Percentiles rank a stretch among this genome's conserved stretches.
Conservation (phyloP, 2,329 filamentous ascomycete genomes). For the Alternaria novae-zelandiae region DNA sequence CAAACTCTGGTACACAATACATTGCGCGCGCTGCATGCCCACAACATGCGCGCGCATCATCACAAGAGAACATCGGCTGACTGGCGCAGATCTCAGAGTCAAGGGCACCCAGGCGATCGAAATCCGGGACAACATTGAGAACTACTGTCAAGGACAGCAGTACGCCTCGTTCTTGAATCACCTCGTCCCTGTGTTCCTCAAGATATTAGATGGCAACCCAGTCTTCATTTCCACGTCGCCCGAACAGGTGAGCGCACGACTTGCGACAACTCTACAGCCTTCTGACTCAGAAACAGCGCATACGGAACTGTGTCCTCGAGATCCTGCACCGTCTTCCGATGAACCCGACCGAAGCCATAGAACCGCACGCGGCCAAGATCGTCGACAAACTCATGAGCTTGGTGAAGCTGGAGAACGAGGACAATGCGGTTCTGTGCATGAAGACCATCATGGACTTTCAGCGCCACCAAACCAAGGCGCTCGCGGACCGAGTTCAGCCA, state of each 20-base stretch:
- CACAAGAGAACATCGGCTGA: constrained; percentile 20
- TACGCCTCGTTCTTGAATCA: constrained; percentile 85
- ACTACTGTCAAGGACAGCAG: constrained; percentile 77
- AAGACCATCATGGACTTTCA: constrained; percentile 98
- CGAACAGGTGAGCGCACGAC: constrained; percentile 73
- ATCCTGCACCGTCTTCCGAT: constrained; percentile 86
- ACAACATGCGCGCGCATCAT: constrained; percentile 3
- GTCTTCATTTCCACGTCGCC: constrained; percentile 89
- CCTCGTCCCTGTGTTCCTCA: constrained; percentile 87
- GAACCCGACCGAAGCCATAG: constrained; percentile 78
- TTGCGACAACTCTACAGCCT: neutral
- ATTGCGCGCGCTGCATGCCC: neutral
- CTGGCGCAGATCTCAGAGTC: constrained; percentile 72
- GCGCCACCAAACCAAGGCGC: constrained; percentile 85
- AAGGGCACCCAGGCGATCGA: constrained; percentile 84
- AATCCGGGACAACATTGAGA: constrained; percentile 89
- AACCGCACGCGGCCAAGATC: constrained; percentile 85
- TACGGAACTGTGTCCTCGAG: constrained; percentile 92
- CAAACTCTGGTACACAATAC: constrained; percentile 40
- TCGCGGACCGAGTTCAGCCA: constrained; percentile 81
- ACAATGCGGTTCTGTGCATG: constrained; percentile 97
- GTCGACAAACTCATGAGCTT: constrained; percentile 89
- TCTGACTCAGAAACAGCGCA: constrained; percentile 63
- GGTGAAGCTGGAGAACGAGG: constrained; percentile 92
- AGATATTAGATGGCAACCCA: constrained; percentile 81